phyloP scores from a whole-genome alignment of 2,329 filamentous ascomycete genomes.

The Lachnellula arida region DNA sequence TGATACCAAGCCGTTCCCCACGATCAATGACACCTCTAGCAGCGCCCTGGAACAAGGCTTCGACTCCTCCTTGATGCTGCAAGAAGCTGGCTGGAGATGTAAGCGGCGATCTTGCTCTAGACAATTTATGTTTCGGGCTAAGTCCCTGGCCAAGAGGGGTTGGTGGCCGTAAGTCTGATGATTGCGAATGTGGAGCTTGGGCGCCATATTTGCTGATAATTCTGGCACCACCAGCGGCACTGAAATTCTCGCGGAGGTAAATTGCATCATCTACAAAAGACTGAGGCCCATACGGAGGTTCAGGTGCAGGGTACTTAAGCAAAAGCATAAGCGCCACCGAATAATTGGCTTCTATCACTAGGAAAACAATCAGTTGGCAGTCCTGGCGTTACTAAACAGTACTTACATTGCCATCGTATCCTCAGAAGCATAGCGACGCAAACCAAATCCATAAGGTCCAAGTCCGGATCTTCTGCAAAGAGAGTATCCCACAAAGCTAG shows the following conservation, averaged over 20 bases:
- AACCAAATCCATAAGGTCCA: conserved; percentile 83
- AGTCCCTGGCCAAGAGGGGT: conserved; percentile 27
- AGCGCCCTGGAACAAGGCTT: conserved; percentile 69
- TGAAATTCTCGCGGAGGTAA: conserved; percentile 63
- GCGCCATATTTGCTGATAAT: conserved; percentile 70
- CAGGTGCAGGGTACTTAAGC: conserved; percentile 73
- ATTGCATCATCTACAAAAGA: conserved; percentile 84
- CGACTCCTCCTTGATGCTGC: conserved; percentile 53
- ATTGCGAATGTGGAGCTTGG: conserved; percentile 39
- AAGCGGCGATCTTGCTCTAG: conserved; percentile 26
- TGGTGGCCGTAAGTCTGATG: conserved; percentile 23
- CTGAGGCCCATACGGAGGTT: conserved; percentile 59
- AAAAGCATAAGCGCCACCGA: conserved; percentile 77
- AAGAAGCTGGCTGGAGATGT: conserved; percentile 35
- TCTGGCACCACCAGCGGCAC: conserved; percentile 54
- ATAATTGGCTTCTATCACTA: conserved; percentile 84
- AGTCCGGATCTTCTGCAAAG: conserved; percentile 76
- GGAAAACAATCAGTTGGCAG: conserved; percentile 12
- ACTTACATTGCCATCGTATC: conserved; percentile 81
- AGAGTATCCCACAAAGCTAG: conserved; percentile 86
- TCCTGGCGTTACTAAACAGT: not conserved
- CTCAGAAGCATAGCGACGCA: conserved; percentile 91
- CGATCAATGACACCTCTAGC: conserved; percentile 70
- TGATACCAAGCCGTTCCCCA: conserved; percentile 73
- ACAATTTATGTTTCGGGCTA: conserved; percentile 19